A percentile compares a stretch with the other conserved stretches of the same genome.
These are phyloP conservation scores for Phialemonium atrogriseum DNA, from an alignment of 2,329 filamentous ascomycete species.

Conservation along the genomic window DNA sequence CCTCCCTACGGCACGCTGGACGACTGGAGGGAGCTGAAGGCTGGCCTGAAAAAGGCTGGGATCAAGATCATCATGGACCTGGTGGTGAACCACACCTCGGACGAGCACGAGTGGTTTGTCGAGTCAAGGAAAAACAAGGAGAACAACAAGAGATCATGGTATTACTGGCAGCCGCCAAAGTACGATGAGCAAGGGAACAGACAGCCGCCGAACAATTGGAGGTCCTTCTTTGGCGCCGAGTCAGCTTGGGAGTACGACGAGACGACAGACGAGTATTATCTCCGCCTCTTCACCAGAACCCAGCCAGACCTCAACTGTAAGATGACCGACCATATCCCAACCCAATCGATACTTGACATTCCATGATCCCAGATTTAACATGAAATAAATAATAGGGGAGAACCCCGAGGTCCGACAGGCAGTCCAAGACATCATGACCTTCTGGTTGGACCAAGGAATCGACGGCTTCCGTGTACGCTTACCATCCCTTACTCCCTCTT, in stretches of 20 bases:
- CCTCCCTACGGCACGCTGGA: constrained; percentile 57
- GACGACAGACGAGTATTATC: constrained; percentile 63
- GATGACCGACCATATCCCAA: no score
- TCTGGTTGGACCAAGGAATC: constrained; percentile 70
- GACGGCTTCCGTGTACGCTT: constrained; percentile 68
- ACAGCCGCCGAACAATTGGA: constrained; percentile 54
- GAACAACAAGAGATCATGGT: constrained; percentile 51
- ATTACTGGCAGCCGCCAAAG: constrained; percentile 55
- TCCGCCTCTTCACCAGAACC: constrained; percentile 60
- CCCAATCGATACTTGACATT: no score
- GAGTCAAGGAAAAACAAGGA: constrained; percentile 45
- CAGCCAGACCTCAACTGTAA: constrained; percentile 16
- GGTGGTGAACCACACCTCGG: constrained; percentile 63
- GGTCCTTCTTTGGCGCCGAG: constrained; percentile 20
- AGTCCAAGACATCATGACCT: constrained; percentile 66
- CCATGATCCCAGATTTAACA: no score
- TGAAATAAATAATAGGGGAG: constrained; percentile 82
- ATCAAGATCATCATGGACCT: constrained; percentile 67
- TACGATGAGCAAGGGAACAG: constrained; percentile 48
- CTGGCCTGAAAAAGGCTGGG: constrained; percentile 48
- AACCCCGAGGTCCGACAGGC: constrained; percentile 57
- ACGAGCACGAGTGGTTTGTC: constrained; percentile 50
- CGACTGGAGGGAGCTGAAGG: constrained; percentile 62
- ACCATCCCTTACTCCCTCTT: no score
- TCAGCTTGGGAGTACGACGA: constrained; percentile 54